Percentiles rank a stretch among this genome's conserved stretches.
Evolutionary conservation across 805 yeast species (phyloP).

Genomic region (Teunomyces panamensis): DNA sequence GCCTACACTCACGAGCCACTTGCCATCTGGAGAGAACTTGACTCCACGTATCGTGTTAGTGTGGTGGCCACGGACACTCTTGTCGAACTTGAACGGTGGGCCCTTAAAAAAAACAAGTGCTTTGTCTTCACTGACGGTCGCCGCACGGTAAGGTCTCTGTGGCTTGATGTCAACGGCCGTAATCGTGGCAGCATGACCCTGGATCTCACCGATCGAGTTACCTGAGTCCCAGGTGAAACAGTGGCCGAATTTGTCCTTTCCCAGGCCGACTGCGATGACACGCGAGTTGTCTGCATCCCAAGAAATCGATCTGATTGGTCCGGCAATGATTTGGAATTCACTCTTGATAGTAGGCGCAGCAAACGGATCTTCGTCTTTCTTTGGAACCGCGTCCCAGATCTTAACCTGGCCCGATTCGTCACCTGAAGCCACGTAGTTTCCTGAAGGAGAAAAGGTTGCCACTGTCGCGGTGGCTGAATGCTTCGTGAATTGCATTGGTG

Average conservation of each 20-base stretch:
- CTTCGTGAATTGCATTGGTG: conserved; percentile 60
- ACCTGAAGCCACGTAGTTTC: conserved; percentile 87
- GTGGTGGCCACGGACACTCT: conserved; percentile 71
- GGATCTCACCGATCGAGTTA: conserved; percentile 93
- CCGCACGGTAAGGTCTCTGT: conserved; percentile 88
- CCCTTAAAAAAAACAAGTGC: conserved; percentile 83
- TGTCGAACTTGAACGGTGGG: conserved; percentile 87
- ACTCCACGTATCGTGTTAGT: conserved; percentile 78
- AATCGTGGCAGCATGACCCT: conserved; percentile 84
- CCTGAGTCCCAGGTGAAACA: conserved; percentile 94
- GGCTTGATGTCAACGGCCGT: conserved; percentile 84
- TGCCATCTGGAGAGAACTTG: conserved; percentile 78
- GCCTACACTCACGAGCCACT: conserved; percentile 73
- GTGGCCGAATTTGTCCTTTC: conserved; percentile 87
- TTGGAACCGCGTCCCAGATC: conserved; percentile 63
- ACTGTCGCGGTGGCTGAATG: conserved; percentile 75
- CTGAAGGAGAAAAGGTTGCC: conserved; percentile 85
- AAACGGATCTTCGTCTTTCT: conserved; percentile 17
- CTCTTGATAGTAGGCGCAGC: conserved; percentile 63
- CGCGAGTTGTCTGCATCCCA: conserved; percentile 92
- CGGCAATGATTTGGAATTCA: conserved; percentile 76
- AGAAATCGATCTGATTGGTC: conserved; percentile 75
- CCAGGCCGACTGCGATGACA: conserved; percentile 92
- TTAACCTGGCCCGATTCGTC: conserved; percentile 88
- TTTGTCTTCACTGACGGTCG: conserved; percentile 87